Evolutionary conservation across 768 basidiomycete species (phyloP).

Genomic region (Boletus insuetus): DNA sequence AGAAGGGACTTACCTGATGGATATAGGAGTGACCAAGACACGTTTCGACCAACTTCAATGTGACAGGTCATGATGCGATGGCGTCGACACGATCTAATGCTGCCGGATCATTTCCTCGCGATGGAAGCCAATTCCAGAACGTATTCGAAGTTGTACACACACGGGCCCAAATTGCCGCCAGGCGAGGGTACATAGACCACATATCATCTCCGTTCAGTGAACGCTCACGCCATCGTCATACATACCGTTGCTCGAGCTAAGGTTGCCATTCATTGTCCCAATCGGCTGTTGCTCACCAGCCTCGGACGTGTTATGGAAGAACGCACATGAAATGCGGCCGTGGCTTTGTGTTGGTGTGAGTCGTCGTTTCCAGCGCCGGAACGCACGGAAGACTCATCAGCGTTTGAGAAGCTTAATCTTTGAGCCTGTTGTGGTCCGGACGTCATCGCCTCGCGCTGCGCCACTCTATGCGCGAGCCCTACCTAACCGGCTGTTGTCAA

Average conservation of each 20-base stretch:
- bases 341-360: not conserved
- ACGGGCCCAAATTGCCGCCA: slow-evolving; percentile 5
- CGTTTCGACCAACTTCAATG: too few relatives aligned
- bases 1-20: too few relatives aligned
- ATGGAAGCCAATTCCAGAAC: not conserved
- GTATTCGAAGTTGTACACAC: not conserved
- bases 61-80: not conserved
- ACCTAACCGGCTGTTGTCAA: too few relatives aligned
- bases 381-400: too few relatives aligned
- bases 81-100: too few relatives aligned
- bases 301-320: not conserved
- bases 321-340: not conserved
- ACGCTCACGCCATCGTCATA: not conserved
- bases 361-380: not conserved
- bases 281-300: not conserved
- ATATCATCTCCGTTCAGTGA: slow-evolving; percentile 9
- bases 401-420: too few relatives aligned
- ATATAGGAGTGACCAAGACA: too few relatives aligned
- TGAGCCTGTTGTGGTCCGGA: too few relatives aligned
- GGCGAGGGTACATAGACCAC: not conserved
- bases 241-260: too few relatives aligned
- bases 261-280: slow-evolving; percentile 1
- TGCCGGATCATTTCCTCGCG: not conserved
- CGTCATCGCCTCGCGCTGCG: too few relatives aligned
- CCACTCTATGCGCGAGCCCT: too few relatives aligned